Evolutionary conservation across 306 rosid genomes (phyloP), one percentile per base, ranked within the genome.

Genomic region (Oemleria cerasiformis): DNA sequence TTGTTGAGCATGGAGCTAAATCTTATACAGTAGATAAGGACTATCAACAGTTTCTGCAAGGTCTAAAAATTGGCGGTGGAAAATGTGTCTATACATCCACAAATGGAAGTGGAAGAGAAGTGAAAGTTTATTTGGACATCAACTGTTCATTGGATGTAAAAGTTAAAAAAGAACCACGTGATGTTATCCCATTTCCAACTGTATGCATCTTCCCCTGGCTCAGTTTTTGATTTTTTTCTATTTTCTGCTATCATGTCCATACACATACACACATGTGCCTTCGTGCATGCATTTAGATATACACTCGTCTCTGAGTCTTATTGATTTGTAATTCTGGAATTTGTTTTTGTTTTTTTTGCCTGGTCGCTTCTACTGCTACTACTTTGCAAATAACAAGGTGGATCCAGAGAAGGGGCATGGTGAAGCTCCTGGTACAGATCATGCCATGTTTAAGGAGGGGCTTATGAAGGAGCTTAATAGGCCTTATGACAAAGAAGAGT

Each of bases 401-500:
- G 82, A 72, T 23, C 6, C 44, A 77, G 81, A 83, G 34, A 43
- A 47, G 48, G 21, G 41, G 71, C 41, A 7, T 17, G 6, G 21
- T 63, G 45, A 50, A 65, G 67, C 71, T 73, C 75, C 16, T 25
- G 20, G 43, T 75, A 69, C 60, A 53, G 34, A 38, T 30, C 17
- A 64, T 65, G 77, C 82, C 75, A 77, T 41, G 67, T 93, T 83
- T 76, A 83, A 82, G 81, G 81, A 59, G 55, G 80, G 81, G 63
- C 92, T 93, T 40, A 49, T 86, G 86, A 71, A 87, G 73, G 58
- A 43, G 65, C 90, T 91, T 70, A 67, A 70, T 67, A 82, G 67
- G 73, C 98, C 94, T 25, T 93, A 77, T 67, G 68, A 86, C 77
- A 57, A 67, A 44, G 25, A 65, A 25, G 88, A 93, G 78, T 73